These are phyloP conservation scores for Thamnidium elegans DNA, from an alignment of 192 early-diverging fungal species.

Conservation along the genomic window DNA sequence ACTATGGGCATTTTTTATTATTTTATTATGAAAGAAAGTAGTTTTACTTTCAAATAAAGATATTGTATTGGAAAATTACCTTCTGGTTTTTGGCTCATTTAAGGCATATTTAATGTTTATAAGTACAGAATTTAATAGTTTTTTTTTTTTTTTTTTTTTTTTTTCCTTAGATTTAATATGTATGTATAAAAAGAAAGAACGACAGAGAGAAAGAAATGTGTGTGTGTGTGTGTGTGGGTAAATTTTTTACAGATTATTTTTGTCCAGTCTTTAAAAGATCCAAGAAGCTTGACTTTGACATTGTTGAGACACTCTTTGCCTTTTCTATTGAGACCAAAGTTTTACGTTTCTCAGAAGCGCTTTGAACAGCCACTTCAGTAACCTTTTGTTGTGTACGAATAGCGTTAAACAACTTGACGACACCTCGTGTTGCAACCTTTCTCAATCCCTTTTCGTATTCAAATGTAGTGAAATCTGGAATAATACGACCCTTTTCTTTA, in stretches of 20 bases:
- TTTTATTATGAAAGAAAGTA: too few relatives aligned
- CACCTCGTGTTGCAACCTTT: slow-evolving; percentile 90
- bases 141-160: too few relatives aligned
- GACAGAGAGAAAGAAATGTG: too few relatives aligned
- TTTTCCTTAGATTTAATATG: too few relatives aligned
- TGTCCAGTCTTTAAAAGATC: slow-evolving; percentile 65
- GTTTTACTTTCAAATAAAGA: too few relatives aligned
- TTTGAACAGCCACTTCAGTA: slow-evolving; percentile 59
- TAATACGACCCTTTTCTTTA: slow-evolving; percentile 65
- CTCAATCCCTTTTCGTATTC: slow-evolving; percentile 88
- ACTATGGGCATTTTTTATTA: too few relatives aligned
- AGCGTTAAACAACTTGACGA: slow-evolving; percentile 94
- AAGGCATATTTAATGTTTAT: too few relatives aligned
- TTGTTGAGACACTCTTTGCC: slow-evolving; percentile 45
- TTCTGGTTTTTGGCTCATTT: too few relatives aligned
- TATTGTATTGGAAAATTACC: too few relatives aligned
- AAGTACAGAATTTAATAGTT: too few relatives aligned
- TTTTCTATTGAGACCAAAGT: slow-evolving; percentile 43
- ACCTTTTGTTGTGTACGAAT: slow-evolving; percentile 85
- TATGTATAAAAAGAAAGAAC: too few relatives aligned
- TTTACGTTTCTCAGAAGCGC: slow-evolving; percentile 48
- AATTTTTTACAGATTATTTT: slow-evolving; percentile 16
- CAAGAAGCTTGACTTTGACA: slow-evolving; percentile 72
- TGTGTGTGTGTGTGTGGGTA: too few relatives aligned
- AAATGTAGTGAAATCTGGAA: slow-evolving; percentile 70